These are phyloP conservation scores for Solanum etuberosum DNA, from an alignment of 257 asterid genomes.

Conservation along the genomic window DNA sequence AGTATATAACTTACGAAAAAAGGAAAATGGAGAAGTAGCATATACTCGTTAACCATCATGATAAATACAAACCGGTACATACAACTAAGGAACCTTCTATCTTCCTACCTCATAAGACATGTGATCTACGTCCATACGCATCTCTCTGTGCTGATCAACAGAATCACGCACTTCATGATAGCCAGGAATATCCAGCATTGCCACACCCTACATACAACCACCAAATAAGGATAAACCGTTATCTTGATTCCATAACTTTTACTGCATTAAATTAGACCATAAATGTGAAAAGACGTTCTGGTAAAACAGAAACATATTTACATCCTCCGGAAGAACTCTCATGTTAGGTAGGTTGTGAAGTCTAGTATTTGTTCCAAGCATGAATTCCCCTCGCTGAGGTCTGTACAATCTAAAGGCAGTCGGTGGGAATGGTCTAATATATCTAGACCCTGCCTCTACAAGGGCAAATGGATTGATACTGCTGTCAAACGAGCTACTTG, in stretches of 20 bases:
- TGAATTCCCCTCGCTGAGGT: constrained; percentile 49
- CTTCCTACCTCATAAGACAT: constrained; percentile 69
- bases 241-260: not conserved
- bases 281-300: not conserved
- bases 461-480: constrained; percentile 28
- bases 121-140: constrained; percentile 40
- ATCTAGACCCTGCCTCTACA: constrained; percentile 37
- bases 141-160: constrained; percentile 65
- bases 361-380: constrained; percentile 36
- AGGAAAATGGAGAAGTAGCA: not conserved
- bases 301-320: constrained; percentile 15
- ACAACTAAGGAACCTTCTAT: not conserved
- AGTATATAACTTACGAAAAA: not conserved
- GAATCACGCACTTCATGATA: constrained; percentile 44
- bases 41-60: not conserved
- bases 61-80: not conserved
- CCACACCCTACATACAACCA: constrained; percentile 44
- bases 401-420: constrained; percentile 41
- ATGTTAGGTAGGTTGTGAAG: constrained; percentile 47
- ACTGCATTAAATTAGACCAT: not conserved
- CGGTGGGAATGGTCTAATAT: constrained; percentile 44
- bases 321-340: constrained; percentile 88
- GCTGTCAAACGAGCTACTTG: constrained; percentile 13
- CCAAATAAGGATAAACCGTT: not conserved
- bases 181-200: constrained; percentile 59